Base-by-base conservation (phyloP, 495 filamentous ascomycete species). In the Immersiella caudata region DNA sequence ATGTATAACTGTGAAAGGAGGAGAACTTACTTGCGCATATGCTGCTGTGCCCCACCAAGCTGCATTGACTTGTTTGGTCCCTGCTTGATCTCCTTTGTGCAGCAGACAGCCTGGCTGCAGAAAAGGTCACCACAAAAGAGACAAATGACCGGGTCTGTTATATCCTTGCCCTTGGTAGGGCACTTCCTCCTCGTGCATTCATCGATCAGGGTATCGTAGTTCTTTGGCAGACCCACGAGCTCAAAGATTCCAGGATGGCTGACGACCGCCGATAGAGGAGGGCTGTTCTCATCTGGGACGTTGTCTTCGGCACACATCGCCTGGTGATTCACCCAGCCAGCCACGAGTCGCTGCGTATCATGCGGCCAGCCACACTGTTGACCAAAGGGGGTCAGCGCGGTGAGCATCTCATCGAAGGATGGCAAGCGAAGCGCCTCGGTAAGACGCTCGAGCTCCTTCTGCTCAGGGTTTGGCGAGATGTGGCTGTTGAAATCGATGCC, bases 111-210 rank as follows among this genome's bases (percentile, higher is more conserved):
- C 79, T 99, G 95, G 20, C 91, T 91, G 80, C 95, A 99, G 77
- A 97, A 94, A 35, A 99, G 90, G 9, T 94, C 94, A 6, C 94
- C 95, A 72, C 95, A 99, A 81, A 97, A 95, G 16, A 99, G 85
- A 73, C 95, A 99, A 52, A 99, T 86, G 67, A 86, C 89, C 0
- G 95, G 93, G 76, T 99, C 96, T 11, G 87, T 88, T 26, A 98
- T 78, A 66, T 97, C 93, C 76, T 94, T 95, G 63, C 93, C 93
- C 1, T 93, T 93, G 12, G 87, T 97, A 3, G 93, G 93, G 72
- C 95, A 99, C 62, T 87, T 89, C 49, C 91, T 83, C 67, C 88
- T 88, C 69, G 96, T 93, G 25, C 91, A 91, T 76, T 97, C 94
- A 69, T 96, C 93, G 60, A 95, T 95, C 36, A 99, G 80, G n/a